Evolutionary conservation across 306 rosid species (phyloP).

Genomic region (Gynostemma pentaphyllum): DNA sequence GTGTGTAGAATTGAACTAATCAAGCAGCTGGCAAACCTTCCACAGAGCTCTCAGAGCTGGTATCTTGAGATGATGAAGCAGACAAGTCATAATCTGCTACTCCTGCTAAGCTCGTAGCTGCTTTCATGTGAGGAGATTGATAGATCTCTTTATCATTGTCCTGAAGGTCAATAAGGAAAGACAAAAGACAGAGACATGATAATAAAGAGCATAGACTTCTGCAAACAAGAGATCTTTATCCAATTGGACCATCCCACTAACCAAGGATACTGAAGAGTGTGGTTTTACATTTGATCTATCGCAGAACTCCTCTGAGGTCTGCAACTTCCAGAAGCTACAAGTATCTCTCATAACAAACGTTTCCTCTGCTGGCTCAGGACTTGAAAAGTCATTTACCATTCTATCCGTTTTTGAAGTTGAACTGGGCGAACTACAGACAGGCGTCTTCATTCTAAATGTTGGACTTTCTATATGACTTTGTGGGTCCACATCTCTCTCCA

Average conservation of each 20-base stretch:
- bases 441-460: slow-evolving; percentile 40
- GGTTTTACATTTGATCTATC: slow-evolving; percentile 19
- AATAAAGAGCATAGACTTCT: slow-evolving; percentile 10
- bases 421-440: slow-evolving; percentile 35
- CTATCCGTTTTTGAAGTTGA: slow-evolving; percentile 33
- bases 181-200: slow-evolving; percentile 22
- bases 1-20: neutral
- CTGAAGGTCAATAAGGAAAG: slow-evolving; percentile 60
- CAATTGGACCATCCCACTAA: slow-evolving; percentile 15
- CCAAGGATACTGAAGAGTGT: slow-evolving; percentile 57
- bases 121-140: slow-evolving; percentile 26
- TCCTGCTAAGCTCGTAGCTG: slow-evolving; percentile 19
- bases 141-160: slow-evolving; percentile 25
- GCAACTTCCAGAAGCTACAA: slow-evolving; percentile 31
- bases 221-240: slow-evolving; percentile 7
- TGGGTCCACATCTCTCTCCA: slow-evolving; percentile 23
- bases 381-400: slow-evolving; percentile 17
- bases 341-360: slow-evolving; percentile 30
- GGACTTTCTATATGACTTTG: slow-evolving; percentile 48
- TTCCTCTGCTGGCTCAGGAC: slow-evolving; percentile 29
- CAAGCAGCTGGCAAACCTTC: slow-evolving; percentile 34
- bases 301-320: slow-evolving; percentile 26
- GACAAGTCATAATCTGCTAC: slow-evolving; percentile 30
- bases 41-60: slow-evolving; percentile 21
- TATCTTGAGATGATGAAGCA: slow-evolving; percentile 49